These are phyloP conservation scores for Myotisia sp. DNA, from an alignment of 2,329 filamentous ascomycete genomes.

Conservation along the genomic window DNA sequence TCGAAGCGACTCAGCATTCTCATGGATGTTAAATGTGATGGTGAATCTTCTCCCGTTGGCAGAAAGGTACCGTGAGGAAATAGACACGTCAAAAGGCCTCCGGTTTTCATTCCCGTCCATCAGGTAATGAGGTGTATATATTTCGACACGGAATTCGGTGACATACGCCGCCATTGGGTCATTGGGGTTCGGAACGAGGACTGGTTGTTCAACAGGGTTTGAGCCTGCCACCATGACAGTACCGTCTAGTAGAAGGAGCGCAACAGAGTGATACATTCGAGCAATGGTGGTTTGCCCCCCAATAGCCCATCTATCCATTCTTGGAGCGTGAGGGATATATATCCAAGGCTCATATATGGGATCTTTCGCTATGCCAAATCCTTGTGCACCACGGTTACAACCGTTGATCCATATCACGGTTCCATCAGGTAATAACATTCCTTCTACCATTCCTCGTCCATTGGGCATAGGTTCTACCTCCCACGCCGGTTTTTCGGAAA, in stretches of 20 bases:
- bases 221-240: slow-evolving; percentile 46
- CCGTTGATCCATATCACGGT: slow-evolving; percentile 48
- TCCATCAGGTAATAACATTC: slow-evolving; percentile 45
- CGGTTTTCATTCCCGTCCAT: slow-evolving; percentile 35
- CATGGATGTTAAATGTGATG: slow-evolving; percentile 34
- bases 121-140: slow-evolving; percentile 48
- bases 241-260: slow-evolving; percentile 45
- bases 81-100: slow-evolving; percentile 35
- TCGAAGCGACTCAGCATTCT: slow-evolving; percentile 32
- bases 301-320: slow-evolving; percentile 36
- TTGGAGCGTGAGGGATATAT: slow-evolving; percentile 41
- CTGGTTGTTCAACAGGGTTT: slow-evolving; percentile 46
- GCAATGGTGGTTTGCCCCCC: slow-evolving; percentile 31
- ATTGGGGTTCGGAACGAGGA: slow-evolving; percentile 31
- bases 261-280: slow-evolving; percentile 47
- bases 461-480: slow-evolving; percentile 46
- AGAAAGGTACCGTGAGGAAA: slow-evolving; percentile 33
- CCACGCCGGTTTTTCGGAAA: slow-evolving; percentile 37
- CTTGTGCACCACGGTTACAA: slow-evolving; percentile 43
- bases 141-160: slow-evolving; percentile 49
- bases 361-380: slow-evolving; percentile 42
- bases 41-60: slow-evolving; percentile 34
- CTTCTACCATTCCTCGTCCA: slow-evolving; percentile 47
- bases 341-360: slow-evolving; percentile 44
- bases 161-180: slow-evolving; percentile 33